Conservation (phyloP, 352 stramenopile genomes). For the Globisporangium radiosum region DNA sequence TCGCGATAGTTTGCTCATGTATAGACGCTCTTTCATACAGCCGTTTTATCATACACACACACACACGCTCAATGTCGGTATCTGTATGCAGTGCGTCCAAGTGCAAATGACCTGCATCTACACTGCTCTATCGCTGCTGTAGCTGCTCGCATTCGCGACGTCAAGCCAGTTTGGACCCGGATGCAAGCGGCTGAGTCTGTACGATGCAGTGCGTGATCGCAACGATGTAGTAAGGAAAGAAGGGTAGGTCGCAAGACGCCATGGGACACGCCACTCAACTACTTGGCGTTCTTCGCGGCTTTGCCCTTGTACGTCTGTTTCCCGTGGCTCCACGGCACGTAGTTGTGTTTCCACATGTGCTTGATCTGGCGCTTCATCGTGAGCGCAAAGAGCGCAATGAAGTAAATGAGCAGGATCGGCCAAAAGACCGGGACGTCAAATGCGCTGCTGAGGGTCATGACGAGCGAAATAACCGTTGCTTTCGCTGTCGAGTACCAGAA, state of each 20-base stretch:
- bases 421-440: slow-evolving; percentile 99
- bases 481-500: slow-evolving; percentile 95
- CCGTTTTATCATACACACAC: neutral
- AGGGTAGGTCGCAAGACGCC: no score
- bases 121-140: no score
- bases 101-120: neutral
- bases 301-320: slow-evolving; percentile 94
- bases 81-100: neutral
- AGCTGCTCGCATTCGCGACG: neutral
- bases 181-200: no score
- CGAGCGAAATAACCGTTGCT: slow-evolving; percentile 87
- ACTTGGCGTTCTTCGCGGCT: slow-evolving; percentile 66
- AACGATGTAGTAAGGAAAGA: no score
- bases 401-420: slow-evolving; percentile 99
- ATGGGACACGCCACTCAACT: slow-evolving; percentile 17
- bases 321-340: slow-evolving; percentile 95
- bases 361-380: slow-evolving; percentile 99
- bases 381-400: slow-evolving; percentile 97
- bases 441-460: slow-evolving; percentile 97
- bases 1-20: no score
- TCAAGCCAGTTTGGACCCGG: neutral
- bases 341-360: slow-evolving; percentile 99
- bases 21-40: no score
- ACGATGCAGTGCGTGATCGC: no score
- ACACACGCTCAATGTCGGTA: no score